Evolutionary conservation across 2,329 filamentous ascomycete species (phyloP).

Genomic region (Alternaria novae-zelandiae): DNA sequence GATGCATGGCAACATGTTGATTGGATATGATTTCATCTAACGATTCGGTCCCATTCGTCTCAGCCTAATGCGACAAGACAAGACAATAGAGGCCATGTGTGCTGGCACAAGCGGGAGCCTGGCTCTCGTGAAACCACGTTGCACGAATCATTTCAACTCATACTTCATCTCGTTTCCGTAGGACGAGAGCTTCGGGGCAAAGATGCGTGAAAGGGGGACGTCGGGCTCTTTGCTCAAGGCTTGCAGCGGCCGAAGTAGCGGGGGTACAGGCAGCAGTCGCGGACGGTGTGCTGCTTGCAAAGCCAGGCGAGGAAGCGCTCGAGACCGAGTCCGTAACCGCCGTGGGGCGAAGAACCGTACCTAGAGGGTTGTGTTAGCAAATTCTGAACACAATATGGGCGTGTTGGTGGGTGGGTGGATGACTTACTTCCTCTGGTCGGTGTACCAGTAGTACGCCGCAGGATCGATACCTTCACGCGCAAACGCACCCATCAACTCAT

Average conservation of each 20-base stretch:
- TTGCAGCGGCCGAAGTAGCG: constrained; percentile 83
- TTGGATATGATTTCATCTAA: constrained; percentile 12
- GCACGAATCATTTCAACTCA: constrained; percentile 9
- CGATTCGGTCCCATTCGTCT: not conserved
- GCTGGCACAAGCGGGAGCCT: not conserved
- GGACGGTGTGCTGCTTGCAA: constrained; percentile 69
- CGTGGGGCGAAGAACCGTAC: constrained; percentile 90
- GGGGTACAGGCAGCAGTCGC: constrained; percentile 76
- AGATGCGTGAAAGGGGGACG: not conserved
- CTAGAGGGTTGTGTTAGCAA: constrained; percentile 52
- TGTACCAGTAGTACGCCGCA: constrained; percentile 96
- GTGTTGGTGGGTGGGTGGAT: not conserved
- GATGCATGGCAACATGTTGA: not conserved
- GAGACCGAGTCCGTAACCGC: constrained; percentile 89
- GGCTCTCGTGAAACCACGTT: not conserved
- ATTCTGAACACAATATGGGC: not conserved
- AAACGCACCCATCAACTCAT: constrained; percentile 84
- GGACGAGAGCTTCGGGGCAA: constrained; percentile 12
- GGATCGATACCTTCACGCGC: constrained; percentile 85
- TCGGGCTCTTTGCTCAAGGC: constrained; percentile 58
- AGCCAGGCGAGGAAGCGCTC: constrained; percentile 79
- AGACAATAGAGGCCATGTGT: not conserved
- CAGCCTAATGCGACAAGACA: constrained; percentile 7
- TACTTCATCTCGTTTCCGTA: not conserved
- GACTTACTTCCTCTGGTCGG: constrained; percentile 90